Base-by-base conservation (phyloP, 1,284 basidiomycete species). In the Cryptococcus maquisensis region DNA sequence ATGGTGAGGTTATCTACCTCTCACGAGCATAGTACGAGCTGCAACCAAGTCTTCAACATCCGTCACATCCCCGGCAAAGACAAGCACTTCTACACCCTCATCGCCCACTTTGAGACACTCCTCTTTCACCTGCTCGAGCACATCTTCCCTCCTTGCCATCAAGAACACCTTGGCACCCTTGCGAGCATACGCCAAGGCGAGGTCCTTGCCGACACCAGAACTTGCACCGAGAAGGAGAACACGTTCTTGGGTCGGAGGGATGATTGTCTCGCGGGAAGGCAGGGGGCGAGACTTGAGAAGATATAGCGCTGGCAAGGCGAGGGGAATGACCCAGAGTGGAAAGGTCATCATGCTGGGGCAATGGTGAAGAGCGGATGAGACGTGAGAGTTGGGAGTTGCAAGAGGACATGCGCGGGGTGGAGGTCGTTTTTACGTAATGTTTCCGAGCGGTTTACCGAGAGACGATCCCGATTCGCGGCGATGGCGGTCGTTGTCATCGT, bases 151-250 rank as follows among this genome's bases (percentile, higher is more conserved):
- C 26, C 92, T 80, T 1, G 87, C 90, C 18, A 93, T 85, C 3
- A 94, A 69, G 68, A 86, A 89, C 10, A 94, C 80, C 45, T 78
- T 79, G 4, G 89, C 88, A 9, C 90, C 90, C 20, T 88, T 79
- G 49, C 77, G 71, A 3, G 87, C 85, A 66, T 95, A 95, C 55
- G 82, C 79, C 15, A 81, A 77, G 1, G 90, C 89, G 20, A 93
- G 79, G 3, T 81, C 80, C 50, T 82, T 81, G 2, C 92, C 92
- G n/a, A 94, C 84, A 0, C 92, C 90, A 42, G 84, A 86, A 7
- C 87, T 86, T 1, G 86, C 89, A 16, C 91, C 90, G 26, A 94
- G 77, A 54, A 94, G 80, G 12, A 92, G 72, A 6, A 93, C 86
- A 1, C 87, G 83, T 67, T 93, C 90, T 8, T 78, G 56, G 7